Conservation (phyloP, 345 rosid genomes). For the Eucalyptus urophylla region DNA sequence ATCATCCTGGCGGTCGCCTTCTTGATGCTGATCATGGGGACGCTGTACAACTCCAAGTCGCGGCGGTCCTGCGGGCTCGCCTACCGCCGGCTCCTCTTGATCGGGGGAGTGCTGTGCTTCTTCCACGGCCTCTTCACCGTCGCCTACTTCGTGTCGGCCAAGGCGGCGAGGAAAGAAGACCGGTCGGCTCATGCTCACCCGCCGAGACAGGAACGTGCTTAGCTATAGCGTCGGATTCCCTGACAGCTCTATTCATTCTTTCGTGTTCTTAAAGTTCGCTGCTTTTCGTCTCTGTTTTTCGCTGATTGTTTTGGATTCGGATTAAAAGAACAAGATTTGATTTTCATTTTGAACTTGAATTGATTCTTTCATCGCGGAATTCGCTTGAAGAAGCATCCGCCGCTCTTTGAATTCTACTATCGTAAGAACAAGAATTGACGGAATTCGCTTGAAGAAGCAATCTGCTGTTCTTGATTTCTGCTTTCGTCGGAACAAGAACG, state of each 20-base stretch:
- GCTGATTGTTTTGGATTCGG: not conserved
- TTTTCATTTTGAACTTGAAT: not conserved
- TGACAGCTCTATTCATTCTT: not conserved
- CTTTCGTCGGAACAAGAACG: not conserved
- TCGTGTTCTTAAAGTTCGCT: not conserved
- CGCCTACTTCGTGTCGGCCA: conserved; percentile 70
- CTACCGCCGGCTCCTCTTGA: conserved; percentile 44
- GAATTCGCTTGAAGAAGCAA: not conserved
- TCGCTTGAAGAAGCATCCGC: not conserved
- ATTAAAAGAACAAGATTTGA: not conserved
- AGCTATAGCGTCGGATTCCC: not conserved
- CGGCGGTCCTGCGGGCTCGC: conserved; percentile 52
- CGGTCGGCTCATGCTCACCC: too few relatives aligned
- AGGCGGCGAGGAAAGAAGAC: conserved; percentile 40
- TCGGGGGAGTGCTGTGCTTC: conserved; percentile 83
- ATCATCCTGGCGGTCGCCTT: conserved; percentile 52
- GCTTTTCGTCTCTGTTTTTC: not conserved
- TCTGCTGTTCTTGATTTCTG: not conserved
- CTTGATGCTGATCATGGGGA: conserved; percentile 64
- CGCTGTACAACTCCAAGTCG: conserved; percentile 52
- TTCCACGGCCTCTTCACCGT: conserved; percentile 57
- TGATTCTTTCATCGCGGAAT: not conserved
- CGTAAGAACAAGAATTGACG: not conserved
- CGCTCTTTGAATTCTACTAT: not conserved
- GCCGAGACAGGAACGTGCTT: not conserved